Percentiles rank a stretch among this genome's conserved stretches.
Conservation (phyloP, 2,329 filamentous ascomycete species). For the Xenosphaeropsis pyriputrescens region DNA sequence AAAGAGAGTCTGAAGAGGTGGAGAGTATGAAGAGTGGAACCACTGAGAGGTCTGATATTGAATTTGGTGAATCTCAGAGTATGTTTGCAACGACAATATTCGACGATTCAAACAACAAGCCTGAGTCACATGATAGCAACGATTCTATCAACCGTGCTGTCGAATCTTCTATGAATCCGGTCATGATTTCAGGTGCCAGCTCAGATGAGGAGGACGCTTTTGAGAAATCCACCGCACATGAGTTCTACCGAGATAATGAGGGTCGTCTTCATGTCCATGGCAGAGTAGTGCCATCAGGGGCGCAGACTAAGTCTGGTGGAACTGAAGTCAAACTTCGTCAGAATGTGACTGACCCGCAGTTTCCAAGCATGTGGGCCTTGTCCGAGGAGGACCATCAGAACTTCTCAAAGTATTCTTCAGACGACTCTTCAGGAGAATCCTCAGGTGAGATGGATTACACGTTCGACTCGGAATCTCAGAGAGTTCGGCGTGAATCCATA, state of each 20-base stretch:
- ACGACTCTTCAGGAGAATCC: not conserved
- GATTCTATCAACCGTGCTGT: not conserved
- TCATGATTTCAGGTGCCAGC: no score
- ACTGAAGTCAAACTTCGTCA: not conserved
- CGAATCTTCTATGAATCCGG: no score
- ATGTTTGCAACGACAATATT: no score
- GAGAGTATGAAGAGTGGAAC: not conserved
- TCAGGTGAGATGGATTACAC: not conserved
- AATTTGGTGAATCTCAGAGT: no score
- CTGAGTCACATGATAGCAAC: not conserved
- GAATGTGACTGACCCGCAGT: not conserved
- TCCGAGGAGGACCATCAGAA: not conserved
- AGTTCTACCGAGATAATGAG: no score
- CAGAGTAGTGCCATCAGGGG: no score
- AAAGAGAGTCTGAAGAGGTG: not conserved
- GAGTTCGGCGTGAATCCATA: slow-evolving; percentile 8
- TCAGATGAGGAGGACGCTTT: no score
- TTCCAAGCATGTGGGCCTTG: not conserved
- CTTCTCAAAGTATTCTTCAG: not conserved
- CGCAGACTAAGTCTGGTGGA: no score
- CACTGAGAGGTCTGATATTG: not conserved
- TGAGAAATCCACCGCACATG: no score
- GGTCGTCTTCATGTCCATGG: no score
- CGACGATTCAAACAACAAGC: no score
- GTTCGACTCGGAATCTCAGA: slow-evolving; percentile 7